These are phyloP conservation scores for Exophiala sp. DNA, from an alignment of 2,329 filamentous ascomycete genomes.

Conservation along the genomic window DNA sequence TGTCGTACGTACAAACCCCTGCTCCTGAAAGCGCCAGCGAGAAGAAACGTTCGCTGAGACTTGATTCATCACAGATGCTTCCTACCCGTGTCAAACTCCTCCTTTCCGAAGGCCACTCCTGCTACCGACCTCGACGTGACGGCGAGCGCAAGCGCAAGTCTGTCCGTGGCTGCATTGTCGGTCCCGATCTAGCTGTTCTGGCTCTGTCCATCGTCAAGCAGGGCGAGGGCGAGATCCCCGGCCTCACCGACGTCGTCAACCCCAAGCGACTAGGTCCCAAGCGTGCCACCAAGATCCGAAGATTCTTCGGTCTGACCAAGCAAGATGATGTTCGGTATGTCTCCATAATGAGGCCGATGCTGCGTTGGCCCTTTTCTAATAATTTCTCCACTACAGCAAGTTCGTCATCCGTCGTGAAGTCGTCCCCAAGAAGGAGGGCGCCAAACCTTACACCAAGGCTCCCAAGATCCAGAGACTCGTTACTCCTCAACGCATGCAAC, in stretches of 20 bases:
- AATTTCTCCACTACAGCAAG: slow-evolving; percentile 75
- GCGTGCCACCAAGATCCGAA: slow-evolving; percentile 99
- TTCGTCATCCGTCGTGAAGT: slow-evolving; percentile 99
- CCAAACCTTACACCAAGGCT: slow-evolving; percentile 98
- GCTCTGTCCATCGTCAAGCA: slow-evolving; percentile 97
- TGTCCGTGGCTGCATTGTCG: slow-evolving; percentile 98
- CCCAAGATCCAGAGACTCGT: slow-evolving; percentile 99
- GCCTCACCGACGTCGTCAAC: slow-evolving; percentile 94
- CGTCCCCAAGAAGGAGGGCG: slow-evolving; percentile 93
- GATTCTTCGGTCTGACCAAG: slow-evolving; percentile 99
- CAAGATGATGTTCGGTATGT: slow-evolving; percentile 95
- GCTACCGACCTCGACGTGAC: slow-evolving; percentile 96
- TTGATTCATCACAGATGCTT: slow-evolving; percentile 57
- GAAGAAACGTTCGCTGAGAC: slow-evolving; percentile 26
- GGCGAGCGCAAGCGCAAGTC: slow-evolving; percentile 99
- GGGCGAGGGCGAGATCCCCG: slow-evolving; percentile 88
- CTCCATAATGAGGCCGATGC: slow-evolving; percentile 29
- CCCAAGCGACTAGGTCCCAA: slow-evolving; percentile 99
- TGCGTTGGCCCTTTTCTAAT: slow-evolving; percentile 30
- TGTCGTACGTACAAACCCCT: slow-evolving; percentile 51
- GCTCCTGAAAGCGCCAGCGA: slow-evolving; percentile 29
- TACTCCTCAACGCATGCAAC: slow-evolving; percentile 98
- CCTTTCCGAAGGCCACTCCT: slow-evolving; percentile 93
- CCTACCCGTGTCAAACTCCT: slow-evolving; percentile 97
- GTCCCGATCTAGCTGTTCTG: slow-evolving; percentile 87